Evolutionary conservation across 2,329 filamentous ascomycete genomes (phyloP).

Genomic region (Uncinocarpus reesii): DNA sequence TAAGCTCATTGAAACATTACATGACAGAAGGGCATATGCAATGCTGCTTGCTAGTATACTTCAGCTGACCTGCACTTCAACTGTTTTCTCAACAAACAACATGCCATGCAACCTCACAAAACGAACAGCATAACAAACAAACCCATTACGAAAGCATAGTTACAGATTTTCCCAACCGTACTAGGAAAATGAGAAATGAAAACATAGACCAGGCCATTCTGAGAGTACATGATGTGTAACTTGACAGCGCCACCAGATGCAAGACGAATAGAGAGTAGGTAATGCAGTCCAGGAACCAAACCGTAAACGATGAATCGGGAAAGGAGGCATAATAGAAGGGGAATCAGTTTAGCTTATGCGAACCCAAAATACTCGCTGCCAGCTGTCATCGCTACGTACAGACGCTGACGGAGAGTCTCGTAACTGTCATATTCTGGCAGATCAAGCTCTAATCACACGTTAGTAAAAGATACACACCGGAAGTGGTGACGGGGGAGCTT

Average conservation of each 20-base stretch:
- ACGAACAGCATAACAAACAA: constrained; percentile 5
- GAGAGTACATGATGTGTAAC: constrained; percentile 15
- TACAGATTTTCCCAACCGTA: constrained; percentile 10
- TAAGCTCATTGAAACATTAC: constrained; percentile 2
- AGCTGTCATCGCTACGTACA: constrained; percentile 94
- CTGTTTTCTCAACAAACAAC: constrained; percentile 13
- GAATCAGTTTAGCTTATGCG: constrained; percentile 48
- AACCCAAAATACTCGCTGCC: constrained; percentile 97
- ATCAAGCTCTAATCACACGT: constrained; percentile 65
- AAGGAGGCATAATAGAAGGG: background rate
- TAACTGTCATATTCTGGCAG: constrained; percentile 97
- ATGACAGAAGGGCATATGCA: background rate
- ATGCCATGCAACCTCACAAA: background rate
- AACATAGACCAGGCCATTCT: constrained; percentile 13
- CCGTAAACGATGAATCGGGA: constrained; percentile 9
- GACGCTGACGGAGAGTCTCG: constrained; percentile 72
- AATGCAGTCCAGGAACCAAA: constrained; percentile 17
- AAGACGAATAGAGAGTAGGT: constrained; percentile 10
- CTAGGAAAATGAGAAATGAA: background rate
- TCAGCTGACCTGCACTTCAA: constrained; percentile 37
- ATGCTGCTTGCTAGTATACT: constrained; percentile 6
- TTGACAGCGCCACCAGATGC: constrained; percentile 17
- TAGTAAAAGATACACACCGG: constrained; percentile 21
- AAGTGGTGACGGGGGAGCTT: constrained; percentile 40
- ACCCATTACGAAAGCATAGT: constrained; percentile 1